phyloP scores from a whole-genome alignment of 225 moss, liverwort and hornwort genomes.

The Antitrichia curtipendula region DNA sequence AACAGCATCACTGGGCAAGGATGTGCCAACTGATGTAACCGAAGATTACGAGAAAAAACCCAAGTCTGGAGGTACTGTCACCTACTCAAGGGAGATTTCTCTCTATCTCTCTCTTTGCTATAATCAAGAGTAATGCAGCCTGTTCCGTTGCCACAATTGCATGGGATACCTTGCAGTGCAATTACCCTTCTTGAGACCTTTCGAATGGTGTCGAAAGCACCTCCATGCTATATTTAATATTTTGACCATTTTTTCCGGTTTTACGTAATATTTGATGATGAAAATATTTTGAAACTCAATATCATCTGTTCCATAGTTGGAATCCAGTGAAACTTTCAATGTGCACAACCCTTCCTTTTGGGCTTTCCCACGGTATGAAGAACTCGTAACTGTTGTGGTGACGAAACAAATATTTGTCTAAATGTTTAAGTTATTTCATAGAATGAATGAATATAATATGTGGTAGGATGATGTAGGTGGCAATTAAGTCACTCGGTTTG shows the following conservation, averaged over 20 bases:
- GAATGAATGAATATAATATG: background rate
- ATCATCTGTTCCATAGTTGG: background rate
- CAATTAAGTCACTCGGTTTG: background rate
- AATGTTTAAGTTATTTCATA: too few species aligned
- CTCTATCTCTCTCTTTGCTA: background rate
- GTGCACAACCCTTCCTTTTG: background rate
- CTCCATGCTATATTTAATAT: background rate
- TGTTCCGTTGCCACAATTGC: background rate
- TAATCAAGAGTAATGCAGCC: background rate
- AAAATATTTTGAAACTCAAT: background rate
- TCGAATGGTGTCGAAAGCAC: background rate
- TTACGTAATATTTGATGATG: background rate
- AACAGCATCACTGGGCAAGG: background rate
- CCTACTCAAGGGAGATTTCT: background rate
- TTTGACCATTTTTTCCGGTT: background rate
- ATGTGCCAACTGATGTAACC: background rate
- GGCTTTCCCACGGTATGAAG: background rate
- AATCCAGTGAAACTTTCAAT: background rate
- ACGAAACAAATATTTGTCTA: background rate
- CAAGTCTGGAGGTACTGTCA: constrained; percentile 6
- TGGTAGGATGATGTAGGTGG: background rate
- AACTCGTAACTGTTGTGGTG: background rate
- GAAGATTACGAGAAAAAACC: background rate
- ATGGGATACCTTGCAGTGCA: background rate
- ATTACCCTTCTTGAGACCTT: background rate